These are phyloP conservation scores for Ceratocystis colombiana DNA, from an alignment of 2,329 filamentous ascomycete species.

Conservation along the genomic window DNA sequence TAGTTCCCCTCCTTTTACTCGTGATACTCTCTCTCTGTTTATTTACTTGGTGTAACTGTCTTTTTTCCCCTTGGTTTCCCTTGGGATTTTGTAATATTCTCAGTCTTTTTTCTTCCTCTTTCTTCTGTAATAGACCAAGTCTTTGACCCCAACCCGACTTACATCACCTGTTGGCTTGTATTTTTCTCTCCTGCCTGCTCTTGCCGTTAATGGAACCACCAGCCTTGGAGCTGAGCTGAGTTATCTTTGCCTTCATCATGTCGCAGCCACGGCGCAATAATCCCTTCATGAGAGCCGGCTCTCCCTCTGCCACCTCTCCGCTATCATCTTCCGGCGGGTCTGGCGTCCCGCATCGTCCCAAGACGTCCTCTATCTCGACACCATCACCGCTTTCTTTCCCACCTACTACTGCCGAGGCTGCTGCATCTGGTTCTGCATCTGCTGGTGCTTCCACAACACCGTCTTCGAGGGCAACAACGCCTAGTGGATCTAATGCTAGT, in stretches of 20 bases:
- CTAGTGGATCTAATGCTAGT: neutral
- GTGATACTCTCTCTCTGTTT: constrained; percentile 24
- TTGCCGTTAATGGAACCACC: constrained; percentile 1
- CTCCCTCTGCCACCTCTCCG: constrained; percentile 36
- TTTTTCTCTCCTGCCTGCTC: neutral
- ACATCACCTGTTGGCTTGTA: constrained; percentile 1
- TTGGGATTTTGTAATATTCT: constrained; percentile 2
- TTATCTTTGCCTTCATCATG: constrained; percentile 16
- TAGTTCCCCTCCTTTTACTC: constrained; percentile 15
- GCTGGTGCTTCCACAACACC: neutral
- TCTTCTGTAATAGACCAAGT: constrained; percentile 6
- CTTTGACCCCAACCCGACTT: neutral
- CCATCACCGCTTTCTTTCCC: constrained; percentile 38
- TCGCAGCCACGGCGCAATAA: constrained; percentile 63
- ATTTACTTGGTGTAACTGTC: constrained; percentile 15
- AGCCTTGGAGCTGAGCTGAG: constrained; percentile 1
- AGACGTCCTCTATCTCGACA: constrained; percentile 64
- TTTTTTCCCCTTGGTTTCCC: neutral
- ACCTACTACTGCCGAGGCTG: constrained; percentile 28
- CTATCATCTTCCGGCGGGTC: constrained; percentile 31
- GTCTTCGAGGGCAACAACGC: neutral
- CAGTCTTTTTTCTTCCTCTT: constrained; percentile 22
- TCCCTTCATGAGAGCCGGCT: constrained; percentile 62
- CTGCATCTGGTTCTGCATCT: neutral
- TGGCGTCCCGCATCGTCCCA: constrained; percentile 49